Base-by-base conservation (phyloP, 768 basidiomycete species). In the Tricholoma sp. region DNA sequence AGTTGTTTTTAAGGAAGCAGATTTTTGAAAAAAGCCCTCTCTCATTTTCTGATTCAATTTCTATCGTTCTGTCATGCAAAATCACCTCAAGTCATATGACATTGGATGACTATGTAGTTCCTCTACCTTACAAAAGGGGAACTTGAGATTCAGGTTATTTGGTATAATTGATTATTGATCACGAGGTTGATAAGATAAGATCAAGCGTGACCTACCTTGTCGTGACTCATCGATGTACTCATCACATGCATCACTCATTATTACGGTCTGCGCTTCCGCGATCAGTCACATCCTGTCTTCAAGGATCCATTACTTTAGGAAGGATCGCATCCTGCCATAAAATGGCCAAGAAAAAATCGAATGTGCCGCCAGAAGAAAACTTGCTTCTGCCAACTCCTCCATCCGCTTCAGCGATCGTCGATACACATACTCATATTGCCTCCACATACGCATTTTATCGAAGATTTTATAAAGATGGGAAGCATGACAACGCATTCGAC, bases 361-460 rank as follows among this genome's bases (percentile, higher is more conserved):
- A 67, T 19, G 73, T 71, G 0, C 75, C 73, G 2, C 58, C 67
- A 9, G 76, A 77, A 61, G 64, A 70, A 31, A 61, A 69, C 50
- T 69, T 79, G 5, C 61, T 78, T 12, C 66, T 78, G 6, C 77
- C 79, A 12, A 59, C 67, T 19, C 69, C 68, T 12, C 74, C 73
- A 2, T 68, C 75, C 2, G 52, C 68, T 1, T 55, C 70, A 4
- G 64, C 74, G 4, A 82, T 94, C 62, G 76, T 93, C 16, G 92
- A 94, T 71, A 94, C 91, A 0, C 92, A 94, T 72, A 91, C 89
- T 0, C 92, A 94, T 64, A 73, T 94, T n/a, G 76, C 85, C 8
- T 82, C 87, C 0, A 94, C 91, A 0, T 94, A 81, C 62, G 75
- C 77, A 0, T 64, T 75, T 16, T 94, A 93, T 67, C 75, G 76